Percentiles rank a stretch among this genome's conserved stretches.
phyloP scores from a whole-genome alignment of 257 asterid genomes.

The Primulina huaijiensis region DNA sequence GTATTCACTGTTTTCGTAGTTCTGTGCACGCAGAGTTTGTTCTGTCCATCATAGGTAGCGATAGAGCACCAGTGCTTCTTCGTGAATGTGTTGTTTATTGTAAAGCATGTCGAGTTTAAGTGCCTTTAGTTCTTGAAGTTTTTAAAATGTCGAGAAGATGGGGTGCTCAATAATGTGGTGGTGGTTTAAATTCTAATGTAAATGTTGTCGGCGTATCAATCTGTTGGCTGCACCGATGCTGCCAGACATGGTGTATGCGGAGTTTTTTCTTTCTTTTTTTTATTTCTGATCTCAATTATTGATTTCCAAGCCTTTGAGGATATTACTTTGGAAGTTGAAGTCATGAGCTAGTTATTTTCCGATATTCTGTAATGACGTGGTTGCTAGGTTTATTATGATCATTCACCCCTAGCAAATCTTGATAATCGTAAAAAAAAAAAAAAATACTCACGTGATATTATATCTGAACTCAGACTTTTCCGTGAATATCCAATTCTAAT shows the following conservation, averaged over 20 bases:
- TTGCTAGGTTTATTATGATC: neutral
- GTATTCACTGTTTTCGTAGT: slow-evolving; percentile 15
- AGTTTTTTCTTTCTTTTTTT: slow-evolving; percentile 2
- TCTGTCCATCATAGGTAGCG: neutral
- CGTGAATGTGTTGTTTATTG: neutral
- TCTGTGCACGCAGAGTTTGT: slow-evolving; percentile 8
- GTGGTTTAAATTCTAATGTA: neutral
- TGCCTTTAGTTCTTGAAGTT: neutral
- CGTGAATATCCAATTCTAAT: slow-evolving; percentile 11
- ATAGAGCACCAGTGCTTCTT: neutral
- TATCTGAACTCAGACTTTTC: neutral
- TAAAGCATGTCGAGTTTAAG: neutral
- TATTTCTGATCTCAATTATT: neutral
- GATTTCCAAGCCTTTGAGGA: slow-evolving; percentile 2
- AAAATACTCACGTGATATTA: neutral
- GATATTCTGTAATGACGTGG: neutral
- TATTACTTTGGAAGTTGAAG: neutral
- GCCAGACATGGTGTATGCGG: slow-evolving; percentile 1
- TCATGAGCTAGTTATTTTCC: slow-evolving; percentile 4
- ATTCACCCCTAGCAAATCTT: neutral
- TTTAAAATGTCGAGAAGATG: slow-evolving; percentile 7
- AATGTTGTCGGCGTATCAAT: neutral
- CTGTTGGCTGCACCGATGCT: neutral
- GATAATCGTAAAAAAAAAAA: neutral
- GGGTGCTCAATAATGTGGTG: neutral